Conservation (phyloP, 106 monocot species). For the Dioscorea alata region DNA sequence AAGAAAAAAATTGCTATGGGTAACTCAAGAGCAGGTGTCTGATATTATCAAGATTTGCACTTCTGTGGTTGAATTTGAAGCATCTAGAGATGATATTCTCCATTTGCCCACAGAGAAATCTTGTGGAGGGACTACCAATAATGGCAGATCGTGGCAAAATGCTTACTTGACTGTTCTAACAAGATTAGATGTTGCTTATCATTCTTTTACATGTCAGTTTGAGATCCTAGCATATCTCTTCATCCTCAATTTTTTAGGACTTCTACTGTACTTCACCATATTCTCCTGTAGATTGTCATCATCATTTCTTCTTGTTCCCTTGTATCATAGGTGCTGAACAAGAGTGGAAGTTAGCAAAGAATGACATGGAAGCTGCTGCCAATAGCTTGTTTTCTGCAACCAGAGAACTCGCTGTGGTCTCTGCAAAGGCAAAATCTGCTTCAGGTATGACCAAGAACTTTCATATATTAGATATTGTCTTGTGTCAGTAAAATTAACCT, state of each 20-base stretch:
- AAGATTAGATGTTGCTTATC: slow-evolving; percentile 67
- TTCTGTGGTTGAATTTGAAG: slow-evolving; percentile 87
- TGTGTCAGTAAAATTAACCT: too few relatives aligned
- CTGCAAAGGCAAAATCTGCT: slow-evolving; percentile 71
- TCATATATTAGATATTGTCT: background rate
- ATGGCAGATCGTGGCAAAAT: slow-evolving; percentile 76
- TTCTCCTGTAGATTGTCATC: background rate
- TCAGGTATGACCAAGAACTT: slow-evolving; percentile 42
- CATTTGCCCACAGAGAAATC: slow-evolving; percentile 39
- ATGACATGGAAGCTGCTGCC: slow-evolving; percentile 72
- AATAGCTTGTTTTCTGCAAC: slow-evolving; percentile 54
- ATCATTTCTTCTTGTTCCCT: background rate
- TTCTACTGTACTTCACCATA: too few relatives aligned
- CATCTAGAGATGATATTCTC: slow-evolving; percentile 84
- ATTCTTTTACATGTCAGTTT: slow-evolving; percentile 78
- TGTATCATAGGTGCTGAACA: slow-evolving; percentile 69
- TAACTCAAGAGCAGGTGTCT: slow-evolving; percentile 58
- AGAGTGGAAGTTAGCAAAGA: slow-evolving; percentile 70
- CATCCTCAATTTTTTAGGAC: background rate
- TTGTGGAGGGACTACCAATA: slow-evolving; percentile 23
- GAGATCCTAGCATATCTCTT: background rate
- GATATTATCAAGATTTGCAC: slow-evolving; percentile 62
- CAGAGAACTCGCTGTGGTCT: slow-evolving; percentile 58
- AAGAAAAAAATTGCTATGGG: slow-evolving; percentile 59
- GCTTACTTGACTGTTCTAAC: slow-evolving; percentile 54